These are phyloP conservation scores for Gastrolobium bilobum DNA, from an alignment of 306 rosid genomes.

Conservation along the genomic window DNA sequence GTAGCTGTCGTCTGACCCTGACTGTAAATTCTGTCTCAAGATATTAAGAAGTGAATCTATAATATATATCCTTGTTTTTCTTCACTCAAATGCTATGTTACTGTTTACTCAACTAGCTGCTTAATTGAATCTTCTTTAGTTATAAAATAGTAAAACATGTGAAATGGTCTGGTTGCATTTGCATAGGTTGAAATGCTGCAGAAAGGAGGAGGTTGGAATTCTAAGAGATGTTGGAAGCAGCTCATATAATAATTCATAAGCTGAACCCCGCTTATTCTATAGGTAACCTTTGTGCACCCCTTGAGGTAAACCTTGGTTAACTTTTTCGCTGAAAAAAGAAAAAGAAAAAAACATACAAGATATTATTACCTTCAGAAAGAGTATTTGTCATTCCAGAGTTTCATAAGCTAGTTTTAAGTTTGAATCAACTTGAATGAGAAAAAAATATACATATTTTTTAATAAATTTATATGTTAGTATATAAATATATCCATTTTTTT, in stretches of 20 bases:
- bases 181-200: conserved; percentile 71
- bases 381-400: neutral
- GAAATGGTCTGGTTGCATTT: conserved; percentile 39
- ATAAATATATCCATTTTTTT: no score
- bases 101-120: conserved; percentile 30
- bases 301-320: conserved; percentile 24
- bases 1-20: neutral
- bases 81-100: neutral
- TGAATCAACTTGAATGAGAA: neutral
- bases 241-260: conserved; percentile 63
- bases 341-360: neutral
- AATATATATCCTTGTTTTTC: conserved; percentile 17
- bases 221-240: conserved; percentile 56
- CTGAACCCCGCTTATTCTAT: conserved; percentile 84
- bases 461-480: no score
- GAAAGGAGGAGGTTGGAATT: conserved; percentile 75
- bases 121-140: conserved; percentile 22
- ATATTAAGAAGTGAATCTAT: neutral
- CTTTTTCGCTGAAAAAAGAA: conserved; percentile 3
- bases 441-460: no score
- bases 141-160: conserved; percentile 22
- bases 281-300: conserved; percentile 55
- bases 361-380: conserved; percentile 13
- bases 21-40: neutral
- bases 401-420: conserved; percentile 5